phyloP scores from a whole-genome alignment of 495 filamentous ascomycete species.

The Hypomontagnella monticulosa region DNA sequence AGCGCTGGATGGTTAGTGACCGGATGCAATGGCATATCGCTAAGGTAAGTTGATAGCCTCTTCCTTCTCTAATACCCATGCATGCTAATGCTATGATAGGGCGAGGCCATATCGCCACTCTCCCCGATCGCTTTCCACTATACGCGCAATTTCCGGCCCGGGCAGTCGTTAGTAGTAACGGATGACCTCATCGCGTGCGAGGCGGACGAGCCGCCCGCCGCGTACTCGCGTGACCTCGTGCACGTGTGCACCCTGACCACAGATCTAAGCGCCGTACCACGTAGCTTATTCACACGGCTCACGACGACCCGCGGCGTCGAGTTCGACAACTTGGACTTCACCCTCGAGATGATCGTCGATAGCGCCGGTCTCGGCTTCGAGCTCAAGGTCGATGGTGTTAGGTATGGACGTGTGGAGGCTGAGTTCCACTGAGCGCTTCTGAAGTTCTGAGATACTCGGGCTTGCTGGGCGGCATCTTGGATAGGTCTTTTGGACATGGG shows the following conservation, averaged over 20 bases:
- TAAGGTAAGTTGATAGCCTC: conserved; percentile 58
- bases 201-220: conserved; percentile 67
- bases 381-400: conserved; percentile 75
- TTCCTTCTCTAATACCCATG: background rate
- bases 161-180: conserved; percentile 71
- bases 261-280: conserved; percentile 74
- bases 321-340: conserved; percentile 80
- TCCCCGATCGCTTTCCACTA: conserved; percentile 78
- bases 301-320: conserved; percentile 77
- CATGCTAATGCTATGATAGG: conserved; percentile 51
- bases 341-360: conserved; percentile 78
- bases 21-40: conserved; percentile 84
- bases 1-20: conserved; percentile 82
- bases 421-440: conserved; percentile 64
- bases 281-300: conserved; percentile 69
- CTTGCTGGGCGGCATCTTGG: too few relatives aligned
- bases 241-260: conserved; percentile 82
- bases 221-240: conserved; percentile 65
- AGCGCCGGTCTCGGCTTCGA: conserved; percentile 76
- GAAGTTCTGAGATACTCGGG: too few relatives aligned
- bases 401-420: conserved; percentile 76
- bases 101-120: conserved; percentile 72
- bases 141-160: conserved; percentile 77
- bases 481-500: background rate
- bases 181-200: conserved; percentile 79